Evolutionary conservation across 1,139 yeast genomes (phyloP), one percentile per base, ranked within the genome.

Genomic region (Lodderomyces parapsilosis): DNA sequence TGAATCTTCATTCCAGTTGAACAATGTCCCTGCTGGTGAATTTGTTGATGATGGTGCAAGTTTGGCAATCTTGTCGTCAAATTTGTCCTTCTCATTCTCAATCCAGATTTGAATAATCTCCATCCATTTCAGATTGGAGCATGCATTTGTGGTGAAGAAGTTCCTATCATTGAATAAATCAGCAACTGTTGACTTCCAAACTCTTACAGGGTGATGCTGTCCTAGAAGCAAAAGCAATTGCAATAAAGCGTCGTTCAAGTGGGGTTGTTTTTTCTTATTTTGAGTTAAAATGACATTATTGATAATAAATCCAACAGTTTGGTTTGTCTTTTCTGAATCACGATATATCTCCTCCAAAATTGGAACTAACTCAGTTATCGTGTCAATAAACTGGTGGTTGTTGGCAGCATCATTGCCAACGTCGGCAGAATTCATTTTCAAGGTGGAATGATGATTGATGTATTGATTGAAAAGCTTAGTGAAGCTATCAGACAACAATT

Each of bases 1-100:
- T 14, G 85, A 80, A 48, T 56, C 59, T 49, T 88, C 96, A 49
- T 82, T 81, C 91, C 95, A 86, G 35, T 78, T 81, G 60, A 87
- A 86, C 22, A 86, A 68, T 9, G 80, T 79, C 11, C 82, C 71
- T n/a, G 53, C 46, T 3, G 47, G 40, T 0, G 84, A 67, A 0
- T 83, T 68, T 5, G 83, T 66, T 1, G 81, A 64, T 39, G 63
- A 60, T 23, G 75, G 72, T 0, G 81, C 62, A n/a, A 84, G 56
- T 46, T 76, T 66, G 15, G 66, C 44, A 28, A 83, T 57, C 41
- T 81, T 66, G 22, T 87, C 96, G 3, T 60, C 57, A 40, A 86
- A 58, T 42, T 77, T 79, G 7, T 82, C 91, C 39, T 76, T 76
- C 44, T 85, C 91, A 28, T 63, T 64, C 1, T 62, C 56, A 6